Evolutionary conservation across 2,329 filamentous ascomycete species (phyloP), one percentile per base, ranked within the genome.

Genomic region (Talaromyces atroroseus): DNA sequence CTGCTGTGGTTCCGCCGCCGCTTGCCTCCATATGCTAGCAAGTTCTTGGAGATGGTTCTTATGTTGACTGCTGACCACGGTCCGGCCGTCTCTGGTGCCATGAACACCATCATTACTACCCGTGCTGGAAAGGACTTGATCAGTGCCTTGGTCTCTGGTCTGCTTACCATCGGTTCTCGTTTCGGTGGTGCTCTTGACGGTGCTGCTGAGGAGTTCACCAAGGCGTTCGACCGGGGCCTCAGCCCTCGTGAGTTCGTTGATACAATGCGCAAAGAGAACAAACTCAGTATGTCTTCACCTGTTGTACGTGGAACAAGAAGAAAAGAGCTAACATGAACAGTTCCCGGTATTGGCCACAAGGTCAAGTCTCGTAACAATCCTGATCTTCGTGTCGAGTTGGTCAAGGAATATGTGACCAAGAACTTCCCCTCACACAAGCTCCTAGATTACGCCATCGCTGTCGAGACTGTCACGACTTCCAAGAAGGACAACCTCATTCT

Each of bases 401-500:
- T 99, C 72, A 99, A 97, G 84, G 92, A 99, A 79, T 99, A 94
- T 76, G 94, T 95, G 72, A 83, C 92, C 78, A 89, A 92, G 82
- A 90, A 94, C 81, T 99, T 99, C 88, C 91, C 94, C 67, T 92
- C 80, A 80, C 90, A 89, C 84, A 97, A 97, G 85, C 86, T 97
- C 73, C 90, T 99, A 74, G 94, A 99, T 81, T 99, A 96, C 76
- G 94, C 94, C 65, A 85, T 99, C 71, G 94, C 94, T 48, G 94
- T 99, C 65, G 94, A 99, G 85, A 89, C 89, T 11, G 94, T 99
- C 63, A 99, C 94, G 56, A 99, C 94, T 51, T 96, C 91, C 64
- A 99, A 99, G 89, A 99, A 99, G 85, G 94, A 99, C 81, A 99
- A 97, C 83, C 85, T 99, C 66, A 99, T 99, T 68, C 87, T 99